Conservation (phyloP, 495 filamentous ascomycete genomes). For the Viridothelium virens region DNA sequence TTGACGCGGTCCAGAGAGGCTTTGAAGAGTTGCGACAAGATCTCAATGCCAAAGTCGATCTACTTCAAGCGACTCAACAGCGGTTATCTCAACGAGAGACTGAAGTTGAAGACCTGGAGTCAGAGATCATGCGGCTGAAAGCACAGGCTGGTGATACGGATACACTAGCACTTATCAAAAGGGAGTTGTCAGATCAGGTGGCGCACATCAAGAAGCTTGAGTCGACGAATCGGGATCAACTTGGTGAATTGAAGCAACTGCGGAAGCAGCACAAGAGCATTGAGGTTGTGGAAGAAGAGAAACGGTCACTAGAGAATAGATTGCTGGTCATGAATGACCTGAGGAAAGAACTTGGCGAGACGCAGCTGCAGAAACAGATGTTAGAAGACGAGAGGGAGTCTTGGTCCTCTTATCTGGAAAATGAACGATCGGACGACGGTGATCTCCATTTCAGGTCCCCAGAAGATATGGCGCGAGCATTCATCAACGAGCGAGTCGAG, state of each 20-base stretch:
- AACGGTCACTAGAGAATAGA: conserved; percentile 69
- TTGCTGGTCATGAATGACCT: conserved; percentile 67
- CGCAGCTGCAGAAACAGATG: conserved; percentile 71
- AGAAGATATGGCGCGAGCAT: conserved; percentile 75
- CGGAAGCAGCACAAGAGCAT: conserved; percentile 73
- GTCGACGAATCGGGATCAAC: conserved; percentile 67
- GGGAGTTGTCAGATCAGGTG: conserved; percentile 83
- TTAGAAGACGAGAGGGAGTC: conserved; percentile 79
- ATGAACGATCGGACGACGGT: conserved; percentile 46
- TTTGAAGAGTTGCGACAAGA: conserved; percentile 67
- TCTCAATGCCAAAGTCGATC: conserved; percentile 51
- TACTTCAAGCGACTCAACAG: conserved; percentile 58
- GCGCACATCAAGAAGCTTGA: conserved; percentile 80
- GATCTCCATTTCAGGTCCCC: conserved; percentile 75
- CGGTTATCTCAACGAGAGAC: conserved; percentile 59
- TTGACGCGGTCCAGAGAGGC: conserved; percentile 56
- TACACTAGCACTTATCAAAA: conserved; percentile 69
- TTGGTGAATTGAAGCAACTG: conserved; percentile 69
- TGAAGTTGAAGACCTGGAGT: conserved; percentile 65
- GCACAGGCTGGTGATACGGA: conserved; percentile 80
- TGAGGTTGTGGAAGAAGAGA: conserved; percentile 94
- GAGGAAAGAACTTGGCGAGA: conserved; percentile 65
- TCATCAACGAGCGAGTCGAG: conserved; percentile 74
- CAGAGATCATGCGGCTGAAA: conserved; percentile 71
- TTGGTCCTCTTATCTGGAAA: conserved; percentile 81